Base-by-base conservation (phyloP, 2,329 filamentous ascomycete genomes). In the Monilinia fructigena region DNA sequence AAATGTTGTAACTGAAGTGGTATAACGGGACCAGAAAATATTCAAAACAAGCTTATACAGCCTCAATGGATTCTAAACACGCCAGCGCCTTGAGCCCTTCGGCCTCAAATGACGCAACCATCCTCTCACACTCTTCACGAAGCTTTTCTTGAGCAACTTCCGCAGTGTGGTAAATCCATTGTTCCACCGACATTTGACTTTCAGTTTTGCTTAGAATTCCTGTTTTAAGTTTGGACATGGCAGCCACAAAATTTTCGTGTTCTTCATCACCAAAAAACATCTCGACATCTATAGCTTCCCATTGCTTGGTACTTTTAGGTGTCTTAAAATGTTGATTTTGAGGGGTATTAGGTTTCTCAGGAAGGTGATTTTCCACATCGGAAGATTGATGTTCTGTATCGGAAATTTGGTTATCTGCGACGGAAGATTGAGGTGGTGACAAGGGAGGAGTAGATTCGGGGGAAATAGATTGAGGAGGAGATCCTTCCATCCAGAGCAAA, bases 131-230 rank as follows among this genome's bases (percentile, higher is more conserved):
- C 76, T 96, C 90, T 47, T 83, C 80, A 74, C 89, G 89, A 65
- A 99, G 80, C 76, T 87, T 89, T 77, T 88, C 86, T 80, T 98
- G 93, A 0, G 91, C 92, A 75, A 89, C 82, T 68, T 85, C 84
- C 0, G 95, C 95, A 71, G 95, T 93, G 78, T 89, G 85, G 67
- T 88, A 82, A 50, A 99, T 90, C 92, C 94, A 99, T 77, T 97
- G 88, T 77, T 97, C 92, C 0, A 98, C 92, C 6, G 88, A 94
- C 93, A 99, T 97, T 48, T 84, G 82, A 80, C 90, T 93, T 80
- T 98, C 95, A 0, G 88, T 85, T 63, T 84, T 90, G 2, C 85
- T 89, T 63, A 99, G 79, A 18, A 85, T 85, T 0, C 82, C 82
- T 16, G 85, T 86, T 69, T 78, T 79, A 0, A 78, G 77, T 65